phyloP scores from a whole-genome alignment of 257 asterid genomes.

The Oldenlandia corymbosa region DNA sequence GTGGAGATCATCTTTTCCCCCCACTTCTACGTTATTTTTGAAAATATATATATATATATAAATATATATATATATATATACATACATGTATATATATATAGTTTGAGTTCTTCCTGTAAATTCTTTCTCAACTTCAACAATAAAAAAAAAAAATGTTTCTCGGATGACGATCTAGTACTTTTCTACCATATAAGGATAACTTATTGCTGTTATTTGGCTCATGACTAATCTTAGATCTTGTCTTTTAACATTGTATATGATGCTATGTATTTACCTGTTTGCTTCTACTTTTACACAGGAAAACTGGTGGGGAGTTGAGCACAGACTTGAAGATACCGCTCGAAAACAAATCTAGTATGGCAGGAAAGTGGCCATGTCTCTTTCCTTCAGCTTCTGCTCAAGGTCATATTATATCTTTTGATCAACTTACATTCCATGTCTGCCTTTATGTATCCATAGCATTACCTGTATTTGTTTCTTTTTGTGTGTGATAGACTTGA shows the following conservation, averaged over 20 bases:
- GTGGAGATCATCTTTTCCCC: not conserved
- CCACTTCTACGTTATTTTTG: no score
- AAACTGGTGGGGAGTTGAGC: slow-evolving; percentile 11
- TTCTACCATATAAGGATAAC: not conserved
- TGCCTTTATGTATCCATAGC: not conserved
- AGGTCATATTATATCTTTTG: slow-evolving; percentile 20
- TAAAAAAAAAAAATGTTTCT: no score
- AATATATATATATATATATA: no score
- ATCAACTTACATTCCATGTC: no score
- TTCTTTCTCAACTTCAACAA: no score
- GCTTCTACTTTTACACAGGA: slow-evolving; percentile 12
- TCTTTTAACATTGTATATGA: not conserved
- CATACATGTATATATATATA: no score
- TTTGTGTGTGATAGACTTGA: slow-evolving; percentile 33
- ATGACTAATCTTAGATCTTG: not conserved
- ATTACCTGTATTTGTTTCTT: not conserved
- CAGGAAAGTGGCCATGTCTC: slow-evolving; percentile 20
- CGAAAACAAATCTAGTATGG: slow-evolving; percentile 11
- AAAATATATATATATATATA: no score
- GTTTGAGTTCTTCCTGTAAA: no score
- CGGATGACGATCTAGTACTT: not conserved
- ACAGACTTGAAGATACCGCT: not conserved
- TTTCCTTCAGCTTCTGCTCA: slow-evolving; percentile 45
- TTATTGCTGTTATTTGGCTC: not conserved
- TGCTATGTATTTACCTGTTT: not conserved